Percentiles rank a stretch among this genome's conserved stretches.
These are phyloP conservation scores for Colletotrichum musicola DNA, from an alignment of 2,329 filamentous ascomycete genomes.

Conservation along the genomic window DNA sequence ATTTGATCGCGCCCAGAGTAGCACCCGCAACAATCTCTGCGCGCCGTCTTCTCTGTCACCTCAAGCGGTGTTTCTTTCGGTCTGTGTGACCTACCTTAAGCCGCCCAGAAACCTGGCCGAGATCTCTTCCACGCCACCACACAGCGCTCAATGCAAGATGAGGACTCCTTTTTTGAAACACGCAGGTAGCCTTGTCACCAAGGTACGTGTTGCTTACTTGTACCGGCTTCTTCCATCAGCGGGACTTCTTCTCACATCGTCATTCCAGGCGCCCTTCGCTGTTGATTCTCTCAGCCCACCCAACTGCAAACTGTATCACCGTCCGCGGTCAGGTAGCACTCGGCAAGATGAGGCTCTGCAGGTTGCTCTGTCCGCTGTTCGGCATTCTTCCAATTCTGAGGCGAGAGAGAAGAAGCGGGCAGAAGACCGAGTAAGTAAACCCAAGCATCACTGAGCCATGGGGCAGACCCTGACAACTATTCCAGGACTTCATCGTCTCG, in stretches of 20 bases:
- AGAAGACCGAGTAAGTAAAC: slow-evolving; percentile 59
- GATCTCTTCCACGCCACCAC: background rate
- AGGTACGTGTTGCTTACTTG: slow-evolving; percentile 9
- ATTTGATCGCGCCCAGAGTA: background rate
- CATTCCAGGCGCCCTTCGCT: slow-evolving; percentile 18
- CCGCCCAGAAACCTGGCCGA: background rate
- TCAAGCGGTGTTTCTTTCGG: background rate
- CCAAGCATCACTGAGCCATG: background rate
- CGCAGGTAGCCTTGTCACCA: slow-evolving; percentile 29
- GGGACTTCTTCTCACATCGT: background rate
- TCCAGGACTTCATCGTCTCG: slow-evolving; percentile 85
- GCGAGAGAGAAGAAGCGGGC: slow-evolving; percentile 58
- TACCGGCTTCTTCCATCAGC: background rate
- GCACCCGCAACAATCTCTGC: background rate
- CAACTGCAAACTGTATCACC: slow-evolving; percentile 32
- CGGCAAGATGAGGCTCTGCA: slow-evolving; percentile 33
- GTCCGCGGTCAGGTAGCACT: slow-evolving; percentile 20
- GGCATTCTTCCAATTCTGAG: slow-evolving; percentile 32
- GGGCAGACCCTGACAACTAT: background rate
- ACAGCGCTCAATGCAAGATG: slow-evolving; percentile 14
- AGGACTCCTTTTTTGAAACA: slow-evolving; percentile 29
- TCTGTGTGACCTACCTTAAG: background rate
- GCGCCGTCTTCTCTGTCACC: background rate
- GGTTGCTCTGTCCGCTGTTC: slow-evolving; percentile 30
- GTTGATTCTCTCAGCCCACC: slow-evolving; percentile 26